phyloP scores from a whole-genome alignment of 2,329 filamentous ascomycete genomes.

The Hansfordia pulvinata region DNA sequence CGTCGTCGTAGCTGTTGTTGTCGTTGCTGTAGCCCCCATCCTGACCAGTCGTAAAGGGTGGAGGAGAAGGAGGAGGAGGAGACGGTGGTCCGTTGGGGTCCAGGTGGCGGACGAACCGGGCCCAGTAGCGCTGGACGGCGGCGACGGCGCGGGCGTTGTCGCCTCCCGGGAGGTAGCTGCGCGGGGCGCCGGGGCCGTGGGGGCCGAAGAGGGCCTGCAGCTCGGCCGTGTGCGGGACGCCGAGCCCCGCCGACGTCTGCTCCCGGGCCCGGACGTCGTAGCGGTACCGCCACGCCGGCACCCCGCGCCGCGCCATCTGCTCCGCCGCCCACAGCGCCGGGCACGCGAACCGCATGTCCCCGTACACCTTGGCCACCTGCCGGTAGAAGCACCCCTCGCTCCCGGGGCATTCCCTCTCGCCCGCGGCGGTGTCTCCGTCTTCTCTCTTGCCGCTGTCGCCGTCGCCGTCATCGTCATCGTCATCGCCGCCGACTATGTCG shows the following conservation, averaged over 20 bases:
- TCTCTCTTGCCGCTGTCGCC: no score
- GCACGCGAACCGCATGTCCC: slow-evolving; percentile 53
- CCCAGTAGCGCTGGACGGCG: slow-evolving; percentile 58
- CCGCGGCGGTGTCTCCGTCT: slow-evolving; percentile 35
- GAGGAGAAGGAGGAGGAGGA: no score
- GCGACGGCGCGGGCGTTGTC: slow-evolving; percentile 44
- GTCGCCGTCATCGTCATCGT: no score
- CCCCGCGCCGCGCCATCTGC: slow-evolving; percentile 15
- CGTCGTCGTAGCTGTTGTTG: no score
- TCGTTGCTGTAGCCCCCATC: no score
- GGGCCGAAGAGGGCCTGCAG: slow-evolving; percentile 55
- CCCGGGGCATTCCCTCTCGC: slow-evolving; percentile 8
- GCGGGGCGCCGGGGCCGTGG: slow-evolving; percentile 33
- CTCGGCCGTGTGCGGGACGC: slow-evolving; percentile 57
- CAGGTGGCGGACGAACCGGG: slow-evolving; percentile 52
- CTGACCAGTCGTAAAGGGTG: no score
- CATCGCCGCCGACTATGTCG: no score
- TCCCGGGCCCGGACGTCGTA: slow-evolving; percentile 51
- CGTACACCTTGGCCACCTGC: slow-evolving; percentile 41
- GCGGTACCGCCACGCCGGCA: slow-evolving; percentile 51
- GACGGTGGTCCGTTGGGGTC: slow-evolving; percentile 64
- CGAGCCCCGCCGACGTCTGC: slow-evolving; percentile 37
- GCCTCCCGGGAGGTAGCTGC: slow-evolving; percentile 36
- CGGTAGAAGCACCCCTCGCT: slow-evolving; percentile 40
- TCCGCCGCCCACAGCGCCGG: slow-evolving; percentile 42